Conservation (phyloP, 2,329 filamentous ascomycete genomes). For the Microsporum canis region DNA sequence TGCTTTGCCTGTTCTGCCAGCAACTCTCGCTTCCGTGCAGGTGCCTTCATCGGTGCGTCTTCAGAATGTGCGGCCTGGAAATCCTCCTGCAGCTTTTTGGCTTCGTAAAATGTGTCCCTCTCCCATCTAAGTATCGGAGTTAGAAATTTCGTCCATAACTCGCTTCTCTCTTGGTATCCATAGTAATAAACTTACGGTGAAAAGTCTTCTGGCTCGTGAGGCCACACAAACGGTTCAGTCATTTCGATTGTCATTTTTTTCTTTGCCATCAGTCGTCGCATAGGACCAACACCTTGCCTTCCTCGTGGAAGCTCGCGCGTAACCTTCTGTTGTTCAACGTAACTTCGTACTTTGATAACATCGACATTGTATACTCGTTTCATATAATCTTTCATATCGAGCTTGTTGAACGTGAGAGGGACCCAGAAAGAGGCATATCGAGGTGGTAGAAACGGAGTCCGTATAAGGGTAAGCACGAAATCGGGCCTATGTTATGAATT, state of each 20-base stretch:
- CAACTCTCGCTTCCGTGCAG: conserved; percentile 33
- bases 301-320: conserved; percentile 32
- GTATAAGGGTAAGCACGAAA: conserved; percentile 68
- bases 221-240: conserved; percentile 78
- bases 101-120: conserved; percentile 46
- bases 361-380: conserved; percentile 72
- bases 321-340: conserved; percentile 58
- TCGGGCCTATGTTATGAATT: conserved; percentile 50
- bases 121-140: conserved; percentile 44
- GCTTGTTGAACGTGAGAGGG: conserved; percentile 85
- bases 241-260: conserved; percentile 97
- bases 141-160: conserved; percentile 11
- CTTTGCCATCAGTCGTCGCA: conserved; percentile 58
- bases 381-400: conserved; percentile 92
- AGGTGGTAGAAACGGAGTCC: conserved; percentile 58
- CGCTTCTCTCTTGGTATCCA: neutral
- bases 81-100: conserved; percentile 39
- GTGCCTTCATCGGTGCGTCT: conserved; percentile 30
- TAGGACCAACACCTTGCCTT: conserved; percentile 41
- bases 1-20: conserved; percentile 52
- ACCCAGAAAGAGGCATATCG: conserved; percentile 83
- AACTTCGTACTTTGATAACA: conserved; percentile 63
- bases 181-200: conserved; percentile 38
- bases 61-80: conserved; percentile 26
- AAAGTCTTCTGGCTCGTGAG: conserved; percentile 53